Evolutionary conservation across 495 filamentous ascomycete genomes (phyloP), one percentile per base, ranked within the genome.

Genomic region (Podospora appendiculata): DNA sequence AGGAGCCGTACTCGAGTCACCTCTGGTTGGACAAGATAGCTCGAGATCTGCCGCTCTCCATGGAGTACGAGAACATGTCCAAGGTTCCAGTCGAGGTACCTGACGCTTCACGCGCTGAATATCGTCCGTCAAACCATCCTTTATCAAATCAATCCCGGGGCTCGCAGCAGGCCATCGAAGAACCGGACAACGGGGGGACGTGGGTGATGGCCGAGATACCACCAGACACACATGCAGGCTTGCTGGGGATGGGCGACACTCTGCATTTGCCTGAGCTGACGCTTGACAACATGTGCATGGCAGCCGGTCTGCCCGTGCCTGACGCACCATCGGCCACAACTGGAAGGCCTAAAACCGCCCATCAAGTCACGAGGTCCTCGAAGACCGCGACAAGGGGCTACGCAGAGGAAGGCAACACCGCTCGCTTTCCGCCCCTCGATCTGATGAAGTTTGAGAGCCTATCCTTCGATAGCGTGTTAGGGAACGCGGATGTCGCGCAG

Each of bases 1-100:
- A 19, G 10, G 33, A 54, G 0, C 50, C 32, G 8, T 61, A 61
- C 13, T 49, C 43, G 4, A 51, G 45, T 2, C 16, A 33, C 6
- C 40, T 48, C 9, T 53, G 32, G 6, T 48, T 66, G 9, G 60
- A 66, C 47, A 38, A 25, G n/a, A 32, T 61, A 11, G 60, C 59
- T 11, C 41, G 53, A 32, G 18, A 41, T 14, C 53, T 66, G 4
- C 51, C 52, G 6, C 17, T 48, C 6, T 51, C 52, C 6, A 66
- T 66, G 63, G 56, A 59, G 17, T 25, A 59, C n/a, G 49, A 57
- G 8, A 65, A 63, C 33, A 56, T 52, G 56, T 16, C 19, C n/a
- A 45, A 38, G 13, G 45, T 61, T 5, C 55, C 63, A 13, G 41
- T 57, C 40, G 63, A 63, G 39, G 17, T 66, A 0, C 56, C 52